Conservation (phyloP, 352 stramenopile species). For the Globisporangium iwayamae region DNA sequence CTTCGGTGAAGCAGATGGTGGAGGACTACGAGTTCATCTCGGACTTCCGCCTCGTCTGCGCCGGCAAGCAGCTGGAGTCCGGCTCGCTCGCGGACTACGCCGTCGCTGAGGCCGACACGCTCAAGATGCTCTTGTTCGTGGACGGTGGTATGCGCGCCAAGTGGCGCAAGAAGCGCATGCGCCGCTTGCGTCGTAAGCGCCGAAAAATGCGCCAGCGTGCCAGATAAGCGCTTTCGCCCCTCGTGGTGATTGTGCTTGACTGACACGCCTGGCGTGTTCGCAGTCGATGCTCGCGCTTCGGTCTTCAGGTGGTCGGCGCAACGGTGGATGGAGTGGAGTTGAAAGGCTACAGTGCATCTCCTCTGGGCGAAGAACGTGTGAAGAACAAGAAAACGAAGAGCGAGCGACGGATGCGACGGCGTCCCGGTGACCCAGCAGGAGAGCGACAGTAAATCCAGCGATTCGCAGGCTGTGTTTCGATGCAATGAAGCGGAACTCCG, state of each 20-base stretch:
- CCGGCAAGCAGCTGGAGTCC: slow-evolving; percentile 69
- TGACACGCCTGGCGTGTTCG: not conserved
- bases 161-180: slow-evolving; percentile 99
- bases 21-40: slow-evolving; percentile 95
- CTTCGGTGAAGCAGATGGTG: slow-evolving; percentile 91
- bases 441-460: not conserved
- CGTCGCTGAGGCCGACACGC: slow-evolving; percentile 89
- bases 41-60: slow-evolving; percentile 89
- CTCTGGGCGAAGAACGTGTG: too few relatives aligned
- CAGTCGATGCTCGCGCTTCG: too few relatives aligned
- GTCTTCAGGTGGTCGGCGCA: too few relatives aligned
- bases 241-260: slow-evolving; percentile 3
- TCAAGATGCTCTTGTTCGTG: slow-evolving; percentile 91
- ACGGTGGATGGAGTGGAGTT: too few relatives aligned
- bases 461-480: not conserved
- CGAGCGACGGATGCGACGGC: too few relatives aligned
- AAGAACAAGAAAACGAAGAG: too few relatives aligned
- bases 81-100: slow-evolving; percentile 91
- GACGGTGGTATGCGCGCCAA: slow-evolving; percentile 95
- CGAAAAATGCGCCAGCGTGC: slow-evolving; percentile 99
- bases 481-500: not conserved
- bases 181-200: slow-evolving; percentile 96
- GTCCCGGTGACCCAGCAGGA: too few relatives aligned
- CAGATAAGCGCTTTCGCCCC: slow-evolving; percentile 84
- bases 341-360: too few relatives aligned